Percentiles rank a stretch among this genome's conserved stretches.
Conservation (phyloP, 164 flowering plant genomes). For the Chloranthus sessilifolius region DNA sequence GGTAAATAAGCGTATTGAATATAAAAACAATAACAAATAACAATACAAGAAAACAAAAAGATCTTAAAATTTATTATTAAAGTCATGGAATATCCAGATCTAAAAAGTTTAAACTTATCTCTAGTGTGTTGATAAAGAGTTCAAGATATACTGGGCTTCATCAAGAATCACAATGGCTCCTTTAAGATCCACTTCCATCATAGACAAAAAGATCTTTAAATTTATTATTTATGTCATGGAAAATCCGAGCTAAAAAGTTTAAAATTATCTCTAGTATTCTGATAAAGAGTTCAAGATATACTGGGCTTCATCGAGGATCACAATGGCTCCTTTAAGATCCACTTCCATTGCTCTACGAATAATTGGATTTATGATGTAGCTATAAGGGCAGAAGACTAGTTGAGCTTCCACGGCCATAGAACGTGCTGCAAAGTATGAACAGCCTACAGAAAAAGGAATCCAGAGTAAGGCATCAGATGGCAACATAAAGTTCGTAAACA, state of each 20-base stretch:
- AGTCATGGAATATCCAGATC: too few species aligned
- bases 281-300: slow-evolving; percentile 28
- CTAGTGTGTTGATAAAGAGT: neutral
- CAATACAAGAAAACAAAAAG: too few species aligned
- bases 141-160: slow-evolving; percentile 84
- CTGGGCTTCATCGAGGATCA: slow-evolving; percentile 98
- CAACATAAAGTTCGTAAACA: slow-evolving; percentile 12
- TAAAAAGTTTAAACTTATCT: too few species aligned
- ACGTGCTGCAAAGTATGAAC: slow-evolving; percentile 94
- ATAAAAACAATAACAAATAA: too few species aligned
- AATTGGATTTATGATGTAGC: slow-evolving; percentile 70
- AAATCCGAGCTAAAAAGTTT: neutral
- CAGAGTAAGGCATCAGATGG: neutral
- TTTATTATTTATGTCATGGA: too few species aligned
- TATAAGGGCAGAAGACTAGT: slow-evolving; percentile 90
- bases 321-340: slow-evolving; percentile 66
- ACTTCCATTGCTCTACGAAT: slow-evolving; percentile 86
- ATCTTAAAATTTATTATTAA: too few species aligned
- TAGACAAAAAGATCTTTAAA: too few species aligned
- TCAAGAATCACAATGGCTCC: slow-evolving; percentile 83
- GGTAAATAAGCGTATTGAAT: too few species aligned
- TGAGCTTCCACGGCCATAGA: slow-evolving; percentile 79
- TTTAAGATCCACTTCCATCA: slow-evolving; percentile 80
- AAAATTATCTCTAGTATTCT: neutral
- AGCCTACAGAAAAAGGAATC: slow-evolving; percentile 43